phyloP scores from a whole-genome alignment of 495 filamentous ascomycete genomes.

The Haplographium delicatum region DNA sequence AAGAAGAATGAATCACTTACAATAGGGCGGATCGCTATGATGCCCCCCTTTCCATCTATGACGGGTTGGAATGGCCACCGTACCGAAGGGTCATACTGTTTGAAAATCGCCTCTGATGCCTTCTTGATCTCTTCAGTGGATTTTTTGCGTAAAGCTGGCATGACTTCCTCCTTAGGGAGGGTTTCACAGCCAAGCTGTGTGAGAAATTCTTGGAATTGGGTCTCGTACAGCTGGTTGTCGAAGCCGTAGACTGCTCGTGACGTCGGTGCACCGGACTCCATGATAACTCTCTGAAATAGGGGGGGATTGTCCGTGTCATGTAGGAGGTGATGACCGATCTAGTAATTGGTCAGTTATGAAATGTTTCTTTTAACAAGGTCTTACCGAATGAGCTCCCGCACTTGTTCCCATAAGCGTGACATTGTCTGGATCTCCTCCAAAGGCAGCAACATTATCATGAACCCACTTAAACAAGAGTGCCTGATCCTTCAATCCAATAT shows the following conservation, averaged over 20 bases:
- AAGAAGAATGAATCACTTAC: too few relatives aligned
- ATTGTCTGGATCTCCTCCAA: slow-evolving; percentile 58
- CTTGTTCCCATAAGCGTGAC: slow-evolving; percentile 63
- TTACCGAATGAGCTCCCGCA: slow-evolving; percentile 50
- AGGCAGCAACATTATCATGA: slow-evolving; percentile 49
- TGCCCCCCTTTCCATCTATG: slow-evolving; percentile 48
- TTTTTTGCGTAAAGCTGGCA: slow-evolving; percentile 45
- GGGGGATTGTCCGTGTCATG: slow-evolving; percentile 35
- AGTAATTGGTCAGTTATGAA: slow-evolving; percentile 5
- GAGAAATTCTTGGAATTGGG: slow-evolving; percentile 57
- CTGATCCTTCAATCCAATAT: slow-evolving; percentile 68
- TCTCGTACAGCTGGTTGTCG: slow-evolving; percentile 50
- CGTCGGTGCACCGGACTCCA: slow-evolving; percentile 58
- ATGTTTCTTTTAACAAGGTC: background rate
- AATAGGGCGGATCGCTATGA: slow-evolving; percentile 52
- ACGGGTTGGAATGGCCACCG: slow-evolving; percentile 67
- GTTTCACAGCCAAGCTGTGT: slow-evolving; percentile 32
- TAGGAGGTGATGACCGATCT: slow-evolving; percentile 63
- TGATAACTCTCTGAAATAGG: slow-evolving; percentile 57
- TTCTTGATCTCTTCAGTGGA: slow-evolving; percentile 38
- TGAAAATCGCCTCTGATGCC: slow-evolving; percentile 48
- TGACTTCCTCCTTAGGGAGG: slow-evolving; percentile 38
- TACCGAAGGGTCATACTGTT: slow-evolving; percentile 46
- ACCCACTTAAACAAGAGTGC: slow-evolving; percentile 61
- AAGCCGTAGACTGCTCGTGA: slow-evolving; percentile 55